Evolutionary conservation across 1,284 basidiomycete species (phyloP), one percentile per base, ranked within the genome.

Genomic region (Bothia castanella): DNA sequence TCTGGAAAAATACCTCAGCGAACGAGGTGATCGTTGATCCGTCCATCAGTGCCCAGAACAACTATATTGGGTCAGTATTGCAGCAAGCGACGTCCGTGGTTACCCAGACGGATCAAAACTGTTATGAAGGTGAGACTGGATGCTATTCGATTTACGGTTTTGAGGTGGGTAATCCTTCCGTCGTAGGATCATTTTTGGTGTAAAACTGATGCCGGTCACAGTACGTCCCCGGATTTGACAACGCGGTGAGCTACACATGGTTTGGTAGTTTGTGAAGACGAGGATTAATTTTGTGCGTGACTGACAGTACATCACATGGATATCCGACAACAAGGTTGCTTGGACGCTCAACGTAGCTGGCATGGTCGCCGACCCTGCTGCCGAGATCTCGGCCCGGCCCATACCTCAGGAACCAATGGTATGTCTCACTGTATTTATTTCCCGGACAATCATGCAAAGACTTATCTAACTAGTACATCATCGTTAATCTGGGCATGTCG

Each of bases 321-420:
- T 85, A 42, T 74, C 79, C 45, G 71, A 81, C 55, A 74, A 74
- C 53, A 69, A 76, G 52, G 70, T 70, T 39, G 74, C 82, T 8
- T 93, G 85, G 85, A 87, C 80, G 4, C 59, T 93, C 34, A 77
- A 79, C 32, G 77, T 74, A 10, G 73, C 72, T 10, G 89, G 86
- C 3, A 72, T 92, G 58, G 83, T 72, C 0, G 74, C 86, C 10
- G 80, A 89, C 59, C 44, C 71, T 1, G 54, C 59, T 2, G 79
- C 76, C 16, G 67, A 83, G 36, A 82, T 92, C 32, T 77, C 79
- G 3, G 74, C 77, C 21, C 73, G 90, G 19, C 73, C 79, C 5
- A 72, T 93, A 27, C 73, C 88, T 0, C 77, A 84, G 56, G 86
- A 89, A 63, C 85, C 86, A 7, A 84, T 88, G 84, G 80, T 82